phyloP scores from a whole-genome alignment of 441 rosid genomes.

The Eruca vesicaria region DNA sequence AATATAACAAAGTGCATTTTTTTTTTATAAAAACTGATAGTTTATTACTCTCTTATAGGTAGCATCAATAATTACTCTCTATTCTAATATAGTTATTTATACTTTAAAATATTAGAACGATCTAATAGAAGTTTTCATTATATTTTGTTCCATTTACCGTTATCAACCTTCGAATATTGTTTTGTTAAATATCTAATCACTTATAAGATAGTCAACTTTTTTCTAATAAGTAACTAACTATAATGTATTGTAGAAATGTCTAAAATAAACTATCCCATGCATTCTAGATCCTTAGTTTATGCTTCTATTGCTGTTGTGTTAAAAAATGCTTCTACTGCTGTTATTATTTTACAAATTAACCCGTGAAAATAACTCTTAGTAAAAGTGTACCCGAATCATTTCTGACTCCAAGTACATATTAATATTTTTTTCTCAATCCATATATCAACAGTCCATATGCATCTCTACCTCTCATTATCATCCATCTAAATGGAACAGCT shows the following conservation, averaged over 20 bases:
- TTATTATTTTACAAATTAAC: background rate
- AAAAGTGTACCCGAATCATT: background rate
- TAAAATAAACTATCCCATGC: too few species aligned
- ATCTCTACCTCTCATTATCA: slow-evolving; percentile 11
- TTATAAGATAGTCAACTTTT: background rate
- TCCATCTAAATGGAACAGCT: slow-evolving; percentile 16
- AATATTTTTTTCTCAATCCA: background rate
- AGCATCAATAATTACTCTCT: background rate
- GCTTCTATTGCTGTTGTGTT: background rate
- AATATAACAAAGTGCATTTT: too few species aligned
- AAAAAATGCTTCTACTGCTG: background rate
- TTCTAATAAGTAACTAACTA: background rate
- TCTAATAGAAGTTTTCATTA: background rate
- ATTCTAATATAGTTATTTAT: background rate
- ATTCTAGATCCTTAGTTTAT: background rate
- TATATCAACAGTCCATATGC: slow-evolving; percentile 12
- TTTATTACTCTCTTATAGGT: background rate
- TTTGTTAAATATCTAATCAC: background rate
- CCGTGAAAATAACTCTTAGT: background rate
- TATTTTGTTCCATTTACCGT: background rate
- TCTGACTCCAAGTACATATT: background rate
- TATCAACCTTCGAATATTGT: background rate
- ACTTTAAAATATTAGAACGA: background rate
- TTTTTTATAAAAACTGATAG: too few species aligned
- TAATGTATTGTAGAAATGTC: background rate